These are phyloP conservation scores for Rhodotorula babjevae DNA, from an alignment of 768 basidiomycete species.

Conservation along the genomic window DNA sequence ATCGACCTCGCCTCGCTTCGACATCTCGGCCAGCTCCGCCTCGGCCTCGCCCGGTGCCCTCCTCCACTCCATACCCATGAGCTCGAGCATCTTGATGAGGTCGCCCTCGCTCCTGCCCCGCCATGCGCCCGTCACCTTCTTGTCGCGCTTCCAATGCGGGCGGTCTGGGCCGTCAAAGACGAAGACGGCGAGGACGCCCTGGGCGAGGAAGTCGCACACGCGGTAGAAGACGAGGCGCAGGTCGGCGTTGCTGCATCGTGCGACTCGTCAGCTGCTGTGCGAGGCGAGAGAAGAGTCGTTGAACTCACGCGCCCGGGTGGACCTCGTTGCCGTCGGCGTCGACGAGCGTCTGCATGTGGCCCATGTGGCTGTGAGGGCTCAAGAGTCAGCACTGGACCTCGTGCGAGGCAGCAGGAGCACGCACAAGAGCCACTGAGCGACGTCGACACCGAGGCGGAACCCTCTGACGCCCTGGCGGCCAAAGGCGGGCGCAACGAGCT, in stretches of 20 bases:
- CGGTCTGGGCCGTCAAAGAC: constrained; percentile 37
- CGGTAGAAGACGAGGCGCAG: constrained; percentile 33
- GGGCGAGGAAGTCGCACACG: constrained; percentile 8
- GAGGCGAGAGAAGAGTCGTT: background rate
- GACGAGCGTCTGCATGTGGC: background rate
- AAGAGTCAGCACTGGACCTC: no score
- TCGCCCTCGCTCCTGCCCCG: background rate
- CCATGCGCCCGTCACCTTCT: background rate
- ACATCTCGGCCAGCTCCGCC: constrained; percentile 35
- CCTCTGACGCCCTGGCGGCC: background rate
- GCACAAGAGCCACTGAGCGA: constrained; percentile 10
- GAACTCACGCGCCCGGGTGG: background rate
- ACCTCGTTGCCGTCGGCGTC: background rate
- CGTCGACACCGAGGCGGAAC: constrained; percentile 18
- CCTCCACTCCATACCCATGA: constrained; percentile 31
- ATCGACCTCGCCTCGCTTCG: constrained; percentile 27
- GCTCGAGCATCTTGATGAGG: constrained; percentile 19
- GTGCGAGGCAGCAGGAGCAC: background rate
- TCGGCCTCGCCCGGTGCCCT: constrained; percentile 38
- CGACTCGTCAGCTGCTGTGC: background rate
- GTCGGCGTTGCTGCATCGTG: constrained; percentile 14
- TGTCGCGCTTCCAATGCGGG: constrained; percentile 25
- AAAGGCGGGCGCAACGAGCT: constrained; percentile 9
- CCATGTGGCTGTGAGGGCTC: constrained; percentile 1
- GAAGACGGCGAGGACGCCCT: constrained; percentile 33